Conservation (phyloP, 1,284 basidiomycete species). For the Veloporphyrellus conicus region DNA sequence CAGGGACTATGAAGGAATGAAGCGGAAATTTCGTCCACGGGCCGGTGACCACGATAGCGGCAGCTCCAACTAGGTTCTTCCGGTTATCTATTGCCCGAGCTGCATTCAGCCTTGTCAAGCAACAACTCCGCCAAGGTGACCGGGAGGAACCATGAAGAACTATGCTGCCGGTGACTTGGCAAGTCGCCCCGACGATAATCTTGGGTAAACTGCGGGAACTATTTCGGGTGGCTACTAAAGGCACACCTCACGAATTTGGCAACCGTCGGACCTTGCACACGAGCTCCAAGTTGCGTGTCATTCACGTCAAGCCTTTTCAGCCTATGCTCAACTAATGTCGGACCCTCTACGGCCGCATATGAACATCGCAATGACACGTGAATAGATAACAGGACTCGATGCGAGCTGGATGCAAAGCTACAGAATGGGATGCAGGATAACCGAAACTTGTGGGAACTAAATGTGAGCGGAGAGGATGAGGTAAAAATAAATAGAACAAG, state of each 20-base stretch:
- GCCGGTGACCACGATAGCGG: slow-evolving; percentile 10
- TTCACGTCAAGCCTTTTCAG: slow-evolving; percentile 12
- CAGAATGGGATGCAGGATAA: slow-evolving; percentile 4
- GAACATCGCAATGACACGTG: slow-evolving; percentile 4
- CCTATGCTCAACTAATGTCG: neutral
- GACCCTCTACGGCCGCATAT: slow-evolving; percentile 8
- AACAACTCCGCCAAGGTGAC: slow-evolving; percentile 13
- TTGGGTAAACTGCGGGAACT: slow-evolving; percentile 3
- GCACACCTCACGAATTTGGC: slow-evolving; percentile 15
- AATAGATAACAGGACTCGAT: slow-evolving; percentile 16
- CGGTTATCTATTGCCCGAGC: slow-evolving; percentile 10
- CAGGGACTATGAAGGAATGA: slow-evolving; percentile 4
- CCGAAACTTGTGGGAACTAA: neutral
- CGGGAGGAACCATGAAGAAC: slow-evolving; percentile 4
- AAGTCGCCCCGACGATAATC: slow-evolving; percentile 21
- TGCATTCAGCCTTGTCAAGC: neutral
- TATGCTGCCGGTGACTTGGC: slow-evolving; percentile 18
- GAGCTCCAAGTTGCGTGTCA: slow-evolving; percentile 2
- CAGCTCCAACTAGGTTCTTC: slow-evolving; percentile 4
- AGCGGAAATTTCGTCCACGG: slow-evolving; percentile 1
- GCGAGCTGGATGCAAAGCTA: slow-evolving; percentile 10
- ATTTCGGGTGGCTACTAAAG: neutral
- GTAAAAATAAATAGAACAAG: slow-evolving; percentile 7
- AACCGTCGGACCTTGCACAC: slow-evolving; percentile 12
- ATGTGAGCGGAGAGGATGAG: neutral